Evolutionary conservation across 176 grass and related monocot genomes (phyloP).

Genomic region (Miscanthus lutarioriparius): DNA sequence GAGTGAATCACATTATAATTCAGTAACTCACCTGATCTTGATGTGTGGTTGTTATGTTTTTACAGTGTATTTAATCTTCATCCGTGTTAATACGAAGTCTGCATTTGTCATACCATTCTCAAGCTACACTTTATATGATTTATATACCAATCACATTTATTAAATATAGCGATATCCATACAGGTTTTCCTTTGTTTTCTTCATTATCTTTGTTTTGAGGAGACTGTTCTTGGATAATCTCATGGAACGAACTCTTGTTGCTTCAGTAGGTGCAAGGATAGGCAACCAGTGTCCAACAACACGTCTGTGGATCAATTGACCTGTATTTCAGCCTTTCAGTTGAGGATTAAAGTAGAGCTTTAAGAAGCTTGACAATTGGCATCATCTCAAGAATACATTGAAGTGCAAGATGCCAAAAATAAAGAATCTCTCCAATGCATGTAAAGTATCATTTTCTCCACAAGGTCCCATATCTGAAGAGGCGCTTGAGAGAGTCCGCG

Average conservation of each 20-base stretch:
- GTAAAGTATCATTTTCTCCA: constrained; percentile 78
- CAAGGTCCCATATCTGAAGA: constrained; percentile 86
- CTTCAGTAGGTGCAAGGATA: not conserved
- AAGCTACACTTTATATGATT: not conserved
- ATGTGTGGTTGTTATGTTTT: not conserved
- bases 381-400: constrained; percentile 22
- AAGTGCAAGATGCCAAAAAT: constrained; percentile 84
- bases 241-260: not conserved
- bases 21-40: not conserved
- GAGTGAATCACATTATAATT: not conserved
- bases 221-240: not conserved
- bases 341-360: not conserved
- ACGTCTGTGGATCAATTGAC: constrained; percentile 16
- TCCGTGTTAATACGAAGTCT: not conserved
- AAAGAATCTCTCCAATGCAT: constrained; percentile 72
- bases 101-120: not conserved
- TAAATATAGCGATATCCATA: not conserved
- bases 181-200: not conserved
- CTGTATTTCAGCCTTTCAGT: not conserved
- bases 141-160: not conserved
- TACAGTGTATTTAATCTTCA: not conserved
- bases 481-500: constrained; percentile 81
- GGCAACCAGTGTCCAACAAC: not conserved
- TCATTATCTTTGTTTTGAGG: not conserved
- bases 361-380: constrained; percentile 23